phyloP scores from a whole-genome alignment of 164 flowering plant genomes.

The Nymphaea thermarum region DNA sequence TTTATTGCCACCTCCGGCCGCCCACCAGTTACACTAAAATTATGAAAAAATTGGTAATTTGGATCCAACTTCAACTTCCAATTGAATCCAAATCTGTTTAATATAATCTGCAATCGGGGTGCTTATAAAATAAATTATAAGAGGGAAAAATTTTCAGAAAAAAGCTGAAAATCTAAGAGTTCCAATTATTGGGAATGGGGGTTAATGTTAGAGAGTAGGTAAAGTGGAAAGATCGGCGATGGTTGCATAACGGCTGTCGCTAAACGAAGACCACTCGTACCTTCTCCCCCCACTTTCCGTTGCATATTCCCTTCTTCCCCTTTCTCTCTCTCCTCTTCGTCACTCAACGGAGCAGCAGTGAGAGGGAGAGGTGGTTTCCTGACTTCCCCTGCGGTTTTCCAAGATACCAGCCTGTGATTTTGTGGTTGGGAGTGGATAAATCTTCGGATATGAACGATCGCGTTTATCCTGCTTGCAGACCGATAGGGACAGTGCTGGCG shows the following conservation, averaged over 20 bases:
- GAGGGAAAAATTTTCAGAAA: too few species aligned
- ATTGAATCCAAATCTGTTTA: too few species aligned
- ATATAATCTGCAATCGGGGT: too few species aligned
- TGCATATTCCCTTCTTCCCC: not conserved
- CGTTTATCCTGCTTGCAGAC: slow-evolving; percentile 30
- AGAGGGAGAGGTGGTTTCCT: not conserved
- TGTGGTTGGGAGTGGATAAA: too few species aligned
- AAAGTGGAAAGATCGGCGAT: not conserved
- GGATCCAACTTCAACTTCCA: too few species aligned
- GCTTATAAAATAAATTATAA: too few species aligned
- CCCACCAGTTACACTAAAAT: too few species aligned
- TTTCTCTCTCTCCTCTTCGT: not conserved
- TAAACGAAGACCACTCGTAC: not conserved
- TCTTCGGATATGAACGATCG: slow-evolving; percentile 27
- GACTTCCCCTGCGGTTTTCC: not conserved
- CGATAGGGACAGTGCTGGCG: slow-evolving; percentile 5
- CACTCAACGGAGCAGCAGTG: not conserved
- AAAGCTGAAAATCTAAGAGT: too few species aligned
- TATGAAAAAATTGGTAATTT: too few species aligned
- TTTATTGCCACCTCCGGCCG: too few species aligned
- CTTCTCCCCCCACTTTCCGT: not conserved
- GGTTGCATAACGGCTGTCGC: not conserved
- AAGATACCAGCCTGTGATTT: not conserved
- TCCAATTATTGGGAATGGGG: too few species aligned
- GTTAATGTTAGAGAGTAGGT: not conserved